Evolutionary conservation across 75 land plant genomes (phyloP), one percentile per base, ranked within the genome.

Genomic region (Larix kaempferi): DNA sequence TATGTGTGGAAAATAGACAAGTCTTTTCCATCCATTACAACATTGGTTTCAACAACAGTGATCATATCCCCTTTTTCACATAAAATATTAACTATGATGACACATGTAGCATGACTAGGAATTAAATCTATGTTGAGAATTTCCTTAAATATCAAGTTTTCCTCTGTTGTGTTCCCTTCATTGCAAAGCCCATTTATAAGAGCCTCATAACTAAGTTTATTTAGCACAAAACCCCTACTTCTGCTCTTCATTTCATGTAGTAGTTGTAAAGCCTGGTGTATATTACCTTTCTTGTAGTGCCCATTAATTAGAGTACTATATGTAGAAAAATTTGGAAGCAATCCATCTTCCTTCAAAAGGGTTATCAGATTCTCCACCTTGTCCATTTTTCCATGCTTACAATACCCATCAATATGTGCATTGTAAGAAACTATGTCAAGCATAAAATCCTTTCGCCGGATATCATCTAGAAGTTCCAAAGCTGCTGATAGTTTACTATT

Each of bases 261-360:
- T 72, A 87, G 33, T 13, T 80, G 80, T 25, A 80, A 44, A 41
- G 92, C 92, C 79, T 84, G 78, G 35, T 77, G 76, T 54, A 82
- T 57, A 23, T 78, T 71, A 58, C 86, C 95, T 19, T 69, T 82
- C 81, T 81, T 88, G 83, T 82, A 82, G 16, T 85, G 74, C 13
- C 88, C 90, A 65, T 85, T 86, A 63, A 88, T 84, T 19, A 93
- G 69, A 14, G 79, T 78, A 52, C 82, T 82, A 63, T 85, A 89
- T 5, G 80, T 73, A 6, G 88, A n/a, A 80, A 73, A 49, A 59
- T 83, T 75, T 56, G 88, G 79, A 65, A 59, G 57, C 22, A 81
- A 21, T 10, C 88, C 88, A 35, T 79, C 77, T 14, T n/a, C 19
- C 77, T 74, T 82, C 88, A 91, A 82, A 56, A 76, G 80, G 75